Evolutionary conservation across 192 early-diverging fungal species (phyloP).

Genomic region (Coemansia sp.): DNA sequence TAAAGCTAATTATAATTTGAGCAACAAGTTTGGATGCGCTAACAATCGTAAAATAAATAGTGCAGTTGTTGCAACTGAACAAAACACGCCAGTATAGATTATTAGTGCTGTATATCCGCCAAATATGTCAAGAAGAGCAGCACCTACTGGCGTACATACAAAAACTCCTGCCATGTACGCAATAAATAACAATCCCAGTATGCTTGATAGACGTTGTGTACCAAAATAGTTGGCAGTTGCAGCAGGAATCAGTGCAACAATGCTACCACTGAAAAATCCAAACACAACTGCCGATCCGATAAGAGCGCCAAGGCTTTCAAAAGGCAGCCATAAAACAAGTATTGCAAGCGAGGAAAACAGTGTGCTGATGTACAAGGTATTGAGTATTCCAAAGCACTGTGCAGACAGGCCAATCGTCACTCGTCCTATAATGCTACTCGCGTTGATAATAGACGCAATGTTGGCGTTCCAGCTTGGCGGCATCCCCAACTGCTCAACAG

Average conservation of each 20-base stretch:
- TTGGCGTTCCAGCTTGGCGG: conserved; percentile 27
- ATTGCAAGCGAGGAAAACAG: conserved; percentile 22
- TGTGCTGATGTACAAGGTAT: conserved; percentile 21
- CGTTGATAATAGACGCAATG: conserved; percentile 40
- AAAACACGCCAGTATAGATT: conserved; percentile 30
- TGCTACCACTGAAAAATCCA: conserved; percentile 36
- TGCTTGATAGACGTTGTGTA: conserved; percentile 28
- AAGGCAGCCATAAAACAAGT: conserved; percentile 39
- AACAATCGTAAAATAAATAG: neutral
- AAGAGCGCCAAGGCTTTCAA: conserved; percentile 22
- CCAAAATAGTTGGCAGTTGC: conserved; percentile 40
- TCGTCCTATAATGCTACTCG: conserved; percentile 26
- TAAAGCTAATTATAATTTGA: neutral
- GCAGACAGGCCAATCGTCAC: conserved; percentile 26
- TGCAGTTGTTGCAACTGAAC: neutral
- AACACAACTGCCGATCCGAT: conserved; percentile 22
- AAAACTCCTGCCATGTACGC: conserved; percentile 22
- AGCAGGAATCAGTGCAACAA: conserved; percentile 38
- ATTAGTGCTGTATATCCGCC: conserved; percentile 29
- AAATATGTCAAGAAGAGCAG: conserved; percentile 28
- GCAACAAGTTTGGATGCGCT: neutral
- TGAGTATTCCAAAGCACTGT: conserved; percentile 24
- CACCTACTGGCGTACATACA: conserved; percentile 35
- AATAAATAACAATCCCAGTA: conserved; percentile 35
- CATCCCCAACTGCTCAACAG: conserved; percentile 22